Evolutionary conservation across 768 basidiomycete genomes (phyloP), one percentile per base, ranked within the genome.

Genomic region (Agrocybe pediades): DNA sequence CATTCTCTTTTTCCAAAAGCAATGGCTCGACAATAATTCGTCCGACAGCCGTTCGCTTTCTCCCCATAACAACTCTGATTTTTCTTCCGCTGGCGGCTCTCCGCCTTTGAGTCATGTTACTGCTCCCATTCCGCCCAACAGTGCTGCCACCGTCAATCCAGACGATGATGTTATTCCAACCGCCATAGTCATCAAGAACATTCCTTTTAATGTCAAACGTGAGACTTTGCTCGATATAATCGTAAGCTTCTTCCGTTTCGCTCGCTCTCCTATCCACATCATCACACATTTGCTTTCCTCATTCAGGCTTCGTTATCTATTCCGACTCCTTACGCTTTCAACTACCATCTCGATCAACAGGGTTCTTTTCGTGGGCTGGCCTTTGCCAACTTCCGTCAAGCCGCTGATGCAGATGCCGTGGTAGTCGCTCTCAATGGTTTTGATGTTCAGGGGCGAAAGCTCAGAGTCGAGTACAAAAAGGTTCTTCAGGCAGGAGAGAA

Each of bases 161-260:
- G 91, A 93, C 62, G 94, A 97, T 72, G 95, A 97, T 70, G 81
- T 97, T 70, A 98, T 98, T 74, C 96, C 96, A 51, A 98, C 95
- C 9, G 97, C 97, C 50, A 98, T 99, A 66, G 97, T 99, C 68
- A 98, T 99, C 73, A 99, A 99, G 85, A 98, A 98, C 79, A 99
- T 99, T 76, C 96, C 96, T 61, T 99, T 99, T 81, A 95, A 95
- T 65, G 94, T 98, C 61, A 92, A 95, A 75, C 88, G 92, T 67
- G 96, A 98, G 76, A 92, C 92, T 41, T 84, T 99, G 62, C 86
- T 98, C 66, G 88, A 90, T 75, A 94, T 98, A 70, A 98, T 99
- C 69, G 95, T 96, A 53, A 59, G 92, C 59, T 52, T 79, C 26
- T 44, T 46, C 56, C 48, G 51, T 41, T 45, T 58, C 49, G 16